Evolutionary conservation across 768 basidiomycete species (phyloP).

Genomic region (Suillus placidus): DNA sequence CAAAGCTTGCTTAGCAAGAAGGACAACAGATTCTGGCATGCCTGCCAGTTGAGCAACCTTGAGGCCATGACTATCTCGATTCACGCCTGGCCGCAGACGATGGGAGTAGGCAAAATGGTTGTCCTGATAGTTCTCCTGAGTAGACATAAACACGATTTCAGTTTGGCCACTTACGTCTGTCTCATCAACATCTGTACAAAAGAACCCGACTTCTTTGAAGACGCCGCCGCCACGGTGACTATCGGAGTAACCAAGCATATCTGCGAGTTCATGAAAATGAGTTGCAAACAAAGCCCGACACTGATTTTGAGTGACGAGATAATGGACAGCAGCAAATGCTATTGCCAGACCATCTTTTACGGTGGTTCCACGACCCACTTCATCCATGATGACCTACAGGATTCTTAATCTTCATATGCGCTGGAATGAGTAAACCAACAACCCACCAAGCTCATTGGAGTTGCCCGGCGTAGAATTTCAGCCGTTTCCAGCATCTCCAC

Average conservation of each 20-base stretch:
- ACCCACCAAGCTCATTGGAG: slow-evolving; percentile 77
- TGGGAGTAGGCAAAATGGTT: slow-evolving; percentile 85
- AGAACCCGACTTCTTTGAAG: slow-evolving; percentile 75
- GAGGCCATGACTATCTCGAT: slow-evolving; percentile 87
- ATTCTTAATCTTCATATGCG: slow-evolving; percentile 5
- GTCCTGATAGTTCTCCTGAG: slow-evolving; percentile 47
- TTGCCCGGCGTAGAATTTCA: slow-evolving; percentile 85
- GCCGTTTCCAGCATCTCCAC: slow-evolving; percentile 97
- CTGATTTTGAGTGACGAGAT: slow-evolving; percentile 68
- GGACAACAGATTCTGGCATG: slow-evolving; percentile 66
- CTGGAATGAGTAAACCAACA: not conserved
- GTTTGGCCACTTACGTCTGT: slow-evolving; percentile 53
- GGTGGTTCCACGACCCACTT: slow-evolving; percentile 96
- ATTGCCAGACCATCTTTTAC: slow-evolving; percentile 91
- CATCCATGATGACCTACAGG: slow-evolving; percentile 95
- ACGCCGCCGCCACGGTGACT: slow-evolving; percentile 42
- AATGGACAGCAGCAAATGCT: slow-evolving; percentile 87
- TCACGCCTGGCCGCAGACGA: slow-evolving; percentile 78
- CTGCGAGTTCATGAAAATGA: slow-evolving; percentile 94
- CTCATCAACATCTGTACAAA: slow-evolving; percentile 87
- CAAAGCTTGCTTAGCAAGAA: slow-evolving; percentile 61
- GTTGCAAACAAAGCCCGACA: slow-evolving; percentile 95
- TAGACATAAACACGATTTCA: not conserved
- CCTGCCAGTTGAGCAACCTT: slow-evolving; percentile 90
- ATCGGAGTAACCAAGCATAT: slow-evolving; percentile 71